Base-by-base conservation (phyloP, 768 basidiomycete genomes). In the Tubosaeta sp. region DNA sequence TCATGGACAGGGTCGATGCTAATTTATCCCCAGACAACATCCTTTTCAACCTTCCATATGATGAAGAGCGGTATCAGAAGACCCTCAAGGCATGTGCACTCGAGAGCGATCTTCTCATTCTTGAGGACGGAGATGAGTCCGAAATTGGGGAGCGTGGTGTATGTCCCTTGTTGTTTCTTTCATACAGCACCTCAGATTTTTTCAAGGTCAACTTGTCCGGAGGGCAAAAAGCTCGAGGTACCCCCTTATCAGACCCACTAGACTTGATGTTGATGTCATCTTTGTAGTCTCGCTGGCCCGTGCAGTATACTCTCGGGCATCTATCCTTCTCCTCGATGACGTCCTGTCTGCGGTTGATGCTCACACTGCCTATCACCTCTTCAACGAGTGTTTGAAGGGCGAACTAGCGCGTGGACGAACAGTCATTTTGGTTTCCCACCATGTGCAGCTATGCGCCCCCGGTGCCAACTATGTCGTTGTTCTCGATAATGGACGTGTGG, bases 71-170 rank as follows among this genome's bases (percentile, higher is more conserved):
- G 7, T 94, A 95, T 60, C 73, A 80, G 52, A 79, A 78, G 57
- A 92, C 90, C 7, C 71, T 95, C 6, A 83, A 90, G 66, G 88
- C 83, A 39, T 82, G 81, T 52, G 88, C 90, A 1, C 73, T 94
- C 19, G 71, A 84, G 19, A 79, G 74, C 49, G 90, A 94, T 61
- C 73, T 94, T 30, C 79, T 83, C 44, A 90, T 93, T 49, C 72
- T 94, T 14, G 91, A 93, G 63, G 90, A 93, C 59, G 89, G 90
- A 1, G 90, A 93, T 57, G 84, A 88, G 57, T 83, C 89, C 0
- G 90, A 93, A 67, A 91, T 92, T 48, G 90, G 90, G 18, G 90
- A 92, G 71, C 83, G 87, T 29, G 90, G 90, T 22, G 89, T 89
- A 62, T 13, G 67, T 21, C 24, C 18, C 16, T 4, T 38, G 49